phyloP scores from a whole-genome alignment of 2,329 filamentous ascomycete genomes.

The Aspergillus nomiae region DNA sequence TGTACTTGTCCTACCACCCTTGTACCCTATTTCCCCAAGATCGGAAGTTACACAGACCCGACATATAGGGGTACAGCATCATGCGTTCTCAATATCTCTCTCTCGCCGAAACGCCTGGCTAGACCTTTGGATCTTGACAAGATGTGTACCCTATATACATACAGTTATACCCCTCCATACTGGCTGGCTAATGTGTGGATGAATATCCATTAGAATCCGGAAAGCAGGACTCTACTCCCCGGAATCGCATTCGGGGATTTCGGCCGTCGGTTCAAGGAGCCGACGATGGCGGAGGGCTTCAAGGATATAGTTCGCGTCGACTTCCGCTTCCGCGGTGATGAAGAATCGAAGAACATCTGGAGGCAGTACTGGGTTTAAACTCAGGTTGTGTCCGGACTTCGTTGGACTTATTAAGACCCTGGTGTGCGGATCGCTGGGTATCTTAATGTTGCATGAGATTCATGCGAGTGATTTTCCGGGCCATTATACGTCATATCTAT shows the following conservation, averaged over 20 bases:
- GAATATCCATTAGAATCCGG: conserved; percentile 64
- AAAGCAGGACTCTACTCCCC: conserved; percentile 72
- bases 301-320: conserved; percentile 73
- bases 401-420: neutral
- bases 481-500: neutral
- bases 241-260: conserved; percentile 80
- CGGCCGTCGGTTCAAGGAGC: conserved; percentile 70
- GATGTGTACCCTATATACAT: neutral
- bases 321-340: conserved; percentile 73
- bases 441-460: neutral
- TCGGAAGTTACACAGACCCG: conserved; percentile 4
- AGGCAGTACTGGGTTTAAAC: conserved; percentile 71
- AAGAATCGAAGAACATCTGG: conserved; percentile 72
- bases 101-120: neutral
- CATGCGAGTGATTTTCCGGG: neutral
- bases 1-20: conserved; percentile 16
- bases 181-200: neutral
- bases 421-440: neutral
- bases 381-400: conserved; percentile 50
- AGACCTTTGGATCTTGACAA: neutral
- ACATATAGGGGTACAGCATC: neutral
- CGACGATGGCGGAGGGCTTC: conserved; percentile 76
- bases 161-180: neutral
- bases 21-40: neutral
- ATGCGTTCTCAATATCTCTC: neutral